Conservation (phyloP, 331 rosid species). For the Ulmus americana region DNA sequence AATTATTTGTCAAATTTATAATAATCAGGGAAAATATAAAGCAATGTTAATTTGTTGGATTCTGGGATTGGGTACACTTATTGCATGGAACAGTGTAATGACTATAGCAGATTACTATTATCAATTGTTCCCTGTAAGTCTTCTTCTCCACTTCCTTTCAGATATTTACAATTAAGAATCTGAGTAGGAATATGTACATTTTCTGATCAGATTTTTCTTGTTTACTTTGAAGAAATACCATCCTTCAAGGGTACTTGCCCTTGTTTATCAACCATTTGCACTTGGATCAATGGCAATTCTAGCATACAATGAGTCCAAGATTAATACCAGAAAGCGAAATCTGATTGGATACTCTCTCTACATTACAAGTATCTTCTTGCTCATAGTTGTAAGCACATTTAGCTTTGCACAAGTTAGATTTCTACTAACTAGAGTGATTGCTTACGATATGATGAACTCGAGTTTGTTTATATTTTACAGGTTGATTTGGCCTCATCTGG, state of each 20-base stretch:
- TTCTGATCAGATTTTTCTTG: not conserved
- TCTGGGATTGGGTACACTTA: slow-evolving; percentile 72
- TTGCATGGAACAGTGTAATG: slow-evolving; percentile 68
- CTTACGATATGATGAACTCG: not conserved
- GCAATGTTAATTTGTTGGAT: slow-evolving; percentile 66
- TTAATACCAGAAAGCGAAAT: slow-evolving; percentile 57
- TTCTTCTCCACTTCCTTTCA: not conserved
- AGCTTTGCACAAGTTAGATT: not conserved
- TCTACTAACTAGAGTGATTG: not conserved
- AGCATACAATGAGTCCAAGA: slow-evolving; percentile 56
- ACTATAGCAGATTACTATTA: slow-evolving; percentile 75
- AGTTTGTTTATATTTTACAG: slow-evolving; percentile 27
- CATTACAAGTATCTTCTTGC: slow-evolving; percentile 35
- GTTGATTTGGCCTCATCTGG: slow-evolving; percentile 64
- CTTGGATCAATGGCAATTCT: slow-evolving; percentile 44
- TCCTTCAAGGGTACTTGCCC: slow-evolving; percentile 73
- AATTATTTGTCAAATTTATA: not conserved
- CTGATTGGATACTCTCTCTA: slow-evolving; percentile 51
- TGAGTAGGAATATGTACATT: not conserved
- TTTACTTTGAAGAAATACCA: slow-evolving; percentile 49
- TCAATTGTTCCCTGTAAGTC: slow-evolving; percentile 60
- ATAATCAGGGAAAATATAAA: slow-evolving; percentile 50
- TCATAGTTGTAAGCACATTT: slow-evolving; percentile 48
- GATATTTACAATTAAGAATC: not conserved
- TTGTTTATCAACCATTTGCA: slow-evolving; percentile 76